Evolutionary conservation across 768 basidiomycete genomes (phyloP).

Genomic region (Trichaptum fuscoviolaceum): DNA sequence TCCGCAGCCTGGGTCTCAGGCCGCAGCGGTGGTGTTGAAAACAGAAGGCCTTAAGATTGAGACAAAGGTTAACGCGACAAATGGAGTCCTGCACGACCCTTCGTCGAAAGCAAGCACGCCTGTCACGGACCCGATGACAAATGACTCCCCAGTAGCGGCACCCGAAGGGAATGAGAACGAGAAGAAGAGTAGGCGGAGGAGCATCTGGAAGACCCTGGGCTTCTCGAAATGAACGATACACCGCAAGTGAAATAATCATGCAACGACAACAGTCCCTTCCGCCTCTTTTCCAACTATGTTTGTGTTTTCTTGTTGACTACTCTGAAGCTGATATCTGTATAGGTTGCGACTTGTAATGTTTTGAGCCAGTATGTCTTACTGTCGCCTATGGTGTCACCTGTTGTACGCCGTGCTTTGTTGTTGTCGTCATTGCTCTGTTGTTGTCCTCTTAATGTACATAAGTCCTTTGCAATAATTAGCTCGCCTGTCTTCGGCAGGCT

Average conservation of each 20-base stretch:
- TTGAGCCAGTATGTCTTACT: not conserved
- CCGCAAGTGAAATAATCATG: not conserved
- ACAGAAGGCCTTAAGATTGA: not conserved
- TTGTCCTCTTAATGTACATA: not conserved
- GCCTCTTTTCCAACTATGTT: not conserved
- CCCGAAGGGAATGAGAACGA: not conserved
- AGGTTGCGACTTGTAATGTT: not conserved
- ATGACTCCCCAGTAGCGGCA: not conserved
- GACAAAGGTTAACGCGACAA: not conserved
- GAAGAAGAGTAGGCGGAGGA: not conserved
- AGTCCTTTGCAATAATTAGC: not conserved
- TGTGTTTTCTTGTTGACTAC: not conserved
- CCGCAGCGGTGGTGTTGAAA: no score
- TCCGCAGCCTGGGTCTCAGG: not conserved
- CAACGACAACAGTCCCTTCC: not conserved
- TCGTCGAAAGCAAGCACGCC: not conserved
- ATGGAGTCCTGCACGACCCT: not conserved
- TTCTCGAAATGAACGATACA: not conserved
- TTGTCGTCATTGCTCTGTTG: not conserved
- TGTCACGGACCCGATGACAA: not conserved
- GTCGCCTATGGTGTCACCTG: not conserved
- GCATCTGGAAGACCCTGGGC: not conserved
- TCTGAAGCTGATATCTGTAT: not conserved
- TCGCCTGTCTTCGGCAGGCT: no score
- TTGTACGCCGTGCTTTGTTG: not conserved